Base-by-base conservation (phyloP, 73 alveolate species). In the Tetrahymena elliotti region DNA sequence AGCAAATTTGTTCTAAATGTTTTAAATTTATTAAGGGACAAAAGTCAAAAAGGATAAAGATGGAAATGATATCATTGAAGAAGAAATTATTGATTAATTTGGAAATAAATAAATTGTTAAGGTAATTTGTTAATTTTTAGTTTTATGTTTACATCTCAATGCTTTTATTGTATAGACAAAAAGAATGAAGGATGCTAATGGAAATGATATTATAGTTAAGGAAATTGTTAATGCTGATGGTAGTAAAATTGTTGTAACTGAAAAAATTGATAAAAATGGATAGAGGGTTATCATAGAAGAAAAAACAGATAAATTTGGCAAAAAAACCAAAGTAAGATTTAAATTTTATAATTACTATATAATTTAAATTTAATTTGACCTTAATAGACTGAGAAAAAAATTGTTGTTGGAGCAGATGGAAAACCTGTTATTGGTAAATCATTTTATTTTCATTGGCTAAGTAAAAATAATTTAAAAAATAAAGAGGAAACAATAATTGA, bases 11-110 rank as follows among this genome's bases (percentile, higher is more conserved):
- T 53, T 53, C 31, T 6, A 13, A 53, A 53, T 53, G 10, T 15
- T 8, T 13, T 53, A 31, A 39, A 94, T 37, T 53, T 68, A 27
- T 52, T 52, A 84, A 52, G 93, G 52, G 9, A 38, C 93, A 20
- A 94, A 94, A 94, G 83, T 68, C 27, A 94, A 88, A 93, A 84
- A 88, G 35, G 96, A 94, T n/a, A 84, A 88, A 35, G 83, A 94
- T 94, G 96, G 96, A 88, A 94, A 94, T 35, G 96, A 94, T 39
- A 35, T 68, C 13, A 68, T 94, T 31, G 96, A 94, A 35, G 96
- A 94, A 24, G 96, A 94, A 36, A 84, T 88, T 47, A 36, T 94
- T 39, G 96, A 53, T 47, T 94, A 84, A 84, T 40, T 40, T 34
- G 96, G 96, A 24, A 94, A 54, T 52, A 94, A 88, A 36, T 33